These are phyloP conservation scores for Soucietia sequanensis DNA, from an alignment of 805 yeast species.

Conservation along the genomic window DNA sequence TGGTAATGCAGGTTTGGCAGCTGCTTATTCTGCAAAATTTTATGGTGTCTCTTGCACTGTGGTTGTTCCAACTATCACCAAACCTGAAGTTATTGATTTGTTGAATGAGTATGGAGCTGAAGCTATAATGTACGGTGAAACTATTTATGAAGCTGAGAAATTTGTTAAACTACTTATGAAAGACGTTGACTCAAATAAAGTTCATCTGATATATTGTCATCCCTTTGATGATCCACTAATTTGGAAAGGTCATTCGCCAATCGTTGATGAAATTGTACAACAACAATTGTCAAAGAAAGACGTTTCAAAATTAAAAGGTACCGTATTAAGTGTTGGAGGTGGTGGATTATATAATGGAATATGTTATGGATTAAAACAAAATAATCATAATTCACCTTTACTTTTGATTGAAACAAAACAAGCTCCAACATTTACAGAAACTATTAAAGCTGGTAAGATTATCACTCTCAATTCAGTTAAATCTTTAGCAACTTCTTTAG, in stretches of 20 bases:
- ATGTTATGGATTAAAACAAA: conserved; percentile 40
- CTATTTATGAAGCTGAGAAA: conserved; percentile 52
- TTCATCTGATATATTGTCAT: conserved; percentile 50
- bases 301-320: conserved; percentile 32
- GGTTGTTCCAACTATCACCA: conserved; percentile 55
- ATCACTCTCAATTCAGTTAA: conserved; percentile 45
- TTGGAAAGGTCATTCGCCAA: conserved; percentile 54
- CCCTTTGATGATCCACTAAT: conserved; percentile 51
- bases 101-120: conserved; percentile 50
- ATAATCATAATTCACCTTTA: conserved; percentile 25
- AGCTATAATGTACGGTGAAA: conserved; percentile 45
- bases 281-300: conserved; percentile 20
- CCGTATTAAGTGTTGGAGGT: conserved; percentile 57
- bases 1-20: conserved; percentile 57
- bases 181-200: conserved; percentile 11
- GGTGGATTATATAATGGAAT: conserved; percentile 58
- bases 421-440: conserved; percentile 55
- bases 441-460: conserved; percentile 45
- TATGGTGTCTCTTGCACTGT: conserved; percentile 52
- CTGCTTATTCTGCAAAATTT: conserved; percentile 44
- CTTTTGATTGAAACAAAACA: conserved; percentile 59
- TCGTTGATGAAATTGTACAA: conserved; percentile 45
- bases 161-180: conserved; percentile 30
- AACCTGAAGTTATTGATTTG: conserved; percentile 42
- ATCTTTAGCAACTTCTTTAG: conserved; percentile 64